A percentile compares a stretch with the other conserved stretches of the same genome.
Evolutionary conservation across 202 grass and related monocot species (phyloP).

Genomic region (Dendrocalamus latiflorus): DNA sequence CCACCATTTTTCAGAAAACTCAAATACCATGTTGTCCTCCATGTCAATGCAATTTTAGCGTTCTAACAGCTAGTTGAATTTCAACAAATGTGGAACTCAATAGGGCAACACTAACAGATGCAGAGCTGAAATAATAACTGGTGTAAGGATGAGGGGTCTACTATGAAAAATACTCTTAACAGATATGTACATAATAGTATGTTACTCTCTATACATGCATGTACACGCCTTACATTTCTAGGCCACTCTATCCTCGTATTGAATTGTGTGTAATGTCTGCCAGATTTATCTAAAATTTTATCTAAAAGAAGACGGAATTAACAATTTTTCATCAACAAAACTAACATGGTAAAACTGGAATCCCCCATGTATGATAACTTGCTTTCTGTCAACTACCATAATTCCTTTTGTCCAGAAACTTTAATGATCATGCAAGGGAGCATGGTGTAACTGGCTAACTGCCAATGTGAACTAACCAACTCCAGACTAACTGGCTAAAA

Average conservation of each 20-base stretch:
- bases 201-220: not conserved
- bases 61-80: not conserved
- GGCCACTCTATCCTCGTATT: not conserved
- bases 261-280: not conserved
- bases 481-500: not conserved
- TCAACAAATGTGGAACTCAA: not conserved
- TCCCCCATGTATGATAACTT: not conserved
- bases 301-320: not conserved
- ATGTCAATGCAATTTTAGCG: not conserved
- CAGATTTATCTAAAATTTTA: not conserved
- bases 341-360: not conserved
- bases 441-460: not conserved
- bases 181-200: not conserved
- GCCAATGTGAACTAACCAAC: conserved; percentile 5
- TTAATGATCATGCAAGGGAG: conserved; percentile 1
- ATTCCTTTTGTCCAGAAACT: not conserved
- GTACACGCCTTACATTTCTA: not conserved
- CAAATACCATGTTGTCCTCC: not conserved
- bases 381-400: not conserved
- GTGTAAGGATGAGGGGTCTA: not conserved
- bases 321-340: not conserved
- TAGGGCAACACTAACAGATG: not conserved
- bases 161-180: not conserved
- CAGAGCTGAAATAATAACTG: not conserved
- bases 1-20: not conserved